Conservation (phyloP, 345 rosid genomes). For the Populus alba region DNA sequence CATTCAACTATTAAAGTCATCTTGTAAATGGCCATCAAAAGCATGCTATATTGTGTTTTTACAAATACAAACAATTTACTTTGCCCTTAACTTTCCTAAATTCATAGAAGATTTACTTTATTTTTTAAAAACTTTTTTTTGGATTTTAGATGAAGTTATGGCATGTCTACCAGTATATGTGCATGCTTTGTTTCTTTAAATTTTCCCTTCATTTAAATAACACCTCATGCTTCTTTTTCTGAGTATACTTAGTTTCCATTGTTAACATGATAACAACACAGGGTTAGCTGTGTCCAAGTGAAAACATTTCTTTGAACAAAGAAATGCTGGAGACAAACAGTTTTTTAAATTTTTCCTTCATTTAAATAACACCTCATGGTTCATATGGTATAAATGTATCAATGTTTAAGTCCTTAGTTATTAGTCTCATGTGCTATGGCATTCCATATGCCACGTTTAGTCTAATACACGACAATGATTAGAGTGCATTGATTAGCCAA, state of each 20-base stretch:
- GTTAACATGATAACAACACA: conserved; percentile 57
- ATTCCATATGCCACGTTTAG: background rate
- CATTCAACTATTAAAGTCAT: background rate
- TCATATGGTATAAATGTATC: background rate
- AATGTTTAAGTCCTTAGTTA: background rate
- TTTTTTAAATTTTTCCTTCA: no score
- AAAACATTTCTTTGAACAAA: conserved; percentile 40
- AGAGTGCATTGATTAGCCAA: background rate
- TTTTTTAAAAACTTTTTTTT: background rate
- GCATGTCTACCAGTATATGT: background rate
- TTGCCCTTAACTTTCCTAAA: background rate
- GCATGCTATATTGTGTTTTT: background rate
- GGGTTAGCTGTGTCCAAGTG: conserved; percentile 52
- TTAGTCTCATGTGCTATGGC: background rate
- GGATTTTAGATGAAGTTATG: conserved; percentile 3
- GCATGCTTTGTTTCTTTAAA: background rate
- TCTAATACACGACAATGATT: background rate
- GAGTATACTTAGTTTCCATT: conserved; percentile 4
- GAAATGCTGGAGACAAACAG: conserved; percentile 59
- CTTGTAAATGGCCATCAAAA: background rate
- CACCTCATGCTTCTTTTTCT: conserved; percentile 5
- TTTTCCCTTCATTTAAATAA: background rate
- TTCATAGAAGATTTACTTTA: background rate
- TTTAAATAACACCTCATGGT: background rate
- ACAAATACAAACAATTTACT: background rate